Base-by-base conservation (phyloP, 179 eudicot genomes). In the Beta lomatogona region DNA sequence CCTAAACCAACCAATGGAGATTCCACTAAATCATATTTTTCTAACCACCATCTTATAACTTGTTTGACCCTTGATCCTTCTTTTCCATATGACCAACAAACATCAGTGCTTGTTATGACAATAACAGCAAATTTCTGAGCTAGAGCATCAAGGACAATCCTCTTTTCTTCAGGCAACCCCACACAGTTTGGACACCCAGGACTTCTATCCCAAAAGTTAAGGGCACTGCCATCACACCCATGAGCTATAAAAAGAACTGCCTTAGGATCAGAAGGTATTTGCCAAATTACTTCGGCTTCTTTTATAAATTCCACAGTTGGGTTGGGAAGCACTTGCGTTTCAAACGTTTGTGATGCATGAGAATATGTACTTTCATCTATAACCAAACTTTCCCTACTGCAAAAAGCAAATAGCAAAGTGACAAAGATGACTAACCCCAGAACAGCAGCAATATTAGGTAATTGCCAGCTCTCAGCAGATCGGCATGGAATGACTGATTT, bases 151-250 rank as follows among this genome's bases (percentile, higher is more conserved):
- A 87, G 90, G 9, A 88, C 91, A 66, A 95, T 88, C 31, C 78
- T 87, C 81, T 90, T 95, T 82, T 95, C 99, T 78, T 95, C 99
- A 8, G 99, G 97, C 83, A 95, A 83, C n/a, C 99, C 99, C 80
- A 93, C 90, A 82, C 99, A 95, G 18, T 86, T 22, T 0, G 85
- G 91, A 80, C 99, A 93, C 0, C 66, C 79, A 4, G 80, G 80
- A 63, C 91, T 83, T 65, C 59, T 87, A 77, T 88, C 94, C 99
- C 99, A 95, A 71, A 93, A 95, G 78, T 93, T 90, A 54, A 78
- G 85, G 71, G 99, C 92, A 69, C 77, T 87, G 8, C 99, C 93
- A 75, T 78, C 78, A 85, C 95, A 95, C 31, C 99, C 99, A 83
- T 95, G 99, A 82, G 99, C 99, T 75, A 95, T 55, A 81, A 93